phyloP scores from a whole-genome alignment of 2,329 filamentous ascomycete species.

The Tolypocladium tundrense region DNA sequence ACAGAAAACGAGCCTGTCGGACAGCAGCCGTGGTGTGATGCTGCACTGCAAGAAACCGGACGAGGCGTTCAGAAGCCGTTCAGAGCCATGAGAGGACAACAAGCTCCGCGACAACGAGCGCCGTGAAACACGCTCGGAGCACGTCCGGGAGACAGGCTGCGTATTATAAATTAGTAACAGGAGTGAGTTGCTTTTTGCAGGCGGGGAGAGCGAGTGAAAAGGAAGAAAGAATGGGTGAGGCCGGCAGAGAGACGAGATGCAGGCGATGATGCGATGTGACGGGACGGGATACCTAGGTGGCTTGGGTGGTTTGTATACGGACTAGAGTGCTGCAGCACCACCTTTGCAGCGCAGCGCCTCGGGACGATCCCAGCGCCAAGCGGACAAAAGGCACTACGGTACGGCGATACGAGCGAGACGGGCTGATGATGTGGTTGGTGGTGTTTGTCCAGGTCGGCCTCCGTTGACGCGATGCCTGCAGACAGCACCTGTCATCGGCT shows the following conservation, averaged over 20 bases:
- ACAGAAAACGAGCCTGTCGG: neutral
- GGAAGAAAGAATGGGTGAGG: neutral
- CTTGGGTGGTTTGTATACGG: neutral
- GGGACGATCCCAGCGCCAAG: neutral
- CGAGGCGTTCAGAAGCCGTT: neutral
- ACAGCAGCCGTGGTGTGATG: neutral
- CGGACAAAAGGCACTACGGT: neutral
- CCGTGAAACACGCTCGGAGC: neutral
- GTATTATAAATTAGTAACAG: neutral
- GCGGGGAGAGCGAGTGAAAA: neutral
- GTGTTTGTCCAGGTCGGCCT: too few relatives aligned
- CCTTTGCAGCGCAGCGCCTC: neutral
- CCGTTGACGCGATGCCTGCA: too few relatives aligned
- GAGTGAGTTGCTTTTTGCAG: neutral
- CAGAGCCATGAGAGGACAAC: neutral
- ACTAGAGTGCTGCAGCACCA: neutral
- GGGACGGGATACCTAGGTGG: neutral
- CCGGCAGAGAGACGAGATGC: too few relatives aligned
- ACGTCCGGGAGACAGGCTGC: too few relatives aligned
- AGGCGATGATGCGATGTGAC: neutral
- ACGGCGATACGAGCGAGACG: neutral
- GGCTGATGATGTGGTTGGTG: neutral
- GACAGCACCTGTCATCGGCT: neutral
- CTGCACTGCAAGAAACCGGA: neutral
- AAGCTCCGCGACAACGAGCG: neutral